phyloP scores from a whole-genome alignment of 257 asterid genomes.

The Solanum rostratum region DNA sequence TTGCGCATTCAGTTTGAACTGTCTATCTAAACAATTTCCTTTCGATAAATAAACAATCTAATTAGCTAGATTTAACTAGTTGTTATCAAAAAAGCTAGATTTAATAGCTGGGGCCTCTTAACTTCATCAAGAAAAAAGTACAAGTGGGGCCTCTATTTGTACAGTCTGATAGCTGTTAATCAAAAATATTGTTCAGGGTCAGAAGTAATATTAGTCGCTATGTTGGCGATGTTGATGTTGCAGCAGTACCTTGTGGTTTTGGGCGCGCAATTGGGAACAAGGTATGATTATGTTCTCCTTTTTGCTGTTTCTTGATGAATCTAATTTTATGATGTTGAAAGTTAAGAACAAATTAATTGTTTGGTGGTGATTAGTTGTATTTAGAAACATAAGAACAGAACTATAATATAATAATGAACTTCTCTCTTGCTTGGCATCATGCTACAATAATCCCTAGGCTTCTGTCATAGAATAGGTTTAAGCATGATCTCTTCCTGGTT shows the following conservation, averaged over 20 bases:
- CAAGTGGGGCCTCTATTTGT: neutral
- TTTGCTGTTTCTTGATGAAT: neutral
- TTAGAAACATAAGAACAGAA: neutral
- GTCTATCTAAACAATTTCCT: neutral
- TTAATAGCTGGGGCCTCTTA: neutral
- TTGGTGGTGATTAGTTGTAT: neutral
- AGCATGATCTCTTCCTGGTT: neutral
- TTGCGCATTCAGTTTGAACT: neutral
- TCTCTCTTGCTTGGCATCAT: neutral
- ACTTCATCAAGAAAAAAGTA: neutral
- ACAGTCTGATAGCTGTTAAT: neutral
- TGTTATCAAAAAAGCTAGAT: neutral
- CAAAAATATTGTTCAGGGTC: constrained; percentile 44
- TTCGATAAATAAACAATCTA: neutral
- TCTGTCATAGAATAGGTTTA: neutral
- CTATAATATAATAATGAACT: neutral
- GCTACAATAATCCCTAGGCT: neutral
- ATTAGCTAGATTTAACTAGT: neutral
- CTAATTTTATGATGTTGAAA: neutral
- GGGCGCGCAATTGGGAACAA: constrained; percentile 98
- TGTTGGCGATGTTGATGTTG: constrained; percentile 91
- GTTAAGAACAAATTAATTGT: neutral
- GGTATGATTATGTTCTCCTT: constrained; percentile 28
- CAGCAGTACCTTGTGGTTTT: constrained; percentile 97
- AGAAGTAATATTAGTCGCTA: constrained; percentile 51